Percentiles rank a stretch among this genome's conserved stretches.
Evolutionary conservation across 768 basidiomycete genomes (phyloP).

Genomic region (Roridomyces roridus): DNA sequence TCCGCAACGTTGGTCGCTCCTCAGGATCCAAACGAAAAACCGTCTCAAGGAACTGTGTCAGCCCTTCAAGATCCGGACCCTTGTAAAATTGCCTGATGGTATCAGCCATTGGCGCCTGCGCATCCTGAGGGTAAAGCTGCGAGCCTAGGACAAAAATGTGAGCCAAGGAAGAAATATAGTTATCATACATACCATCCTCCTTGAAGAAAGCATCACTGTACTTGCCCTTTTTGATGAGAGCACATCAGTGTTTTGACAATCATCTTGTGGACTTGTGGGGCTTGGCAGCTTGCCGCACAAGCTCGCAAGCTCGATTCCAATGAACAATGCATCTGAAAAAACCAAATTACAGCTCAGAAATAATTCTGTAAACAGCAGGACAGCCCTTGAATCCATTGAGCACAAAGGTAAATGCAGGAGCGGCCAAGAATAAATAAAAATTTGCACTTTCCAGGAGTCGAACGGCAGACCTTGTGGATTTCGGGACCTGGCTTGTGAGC

Average conservation of each 20-base stretch:
- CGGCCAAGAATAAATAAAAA: too few species aligned
- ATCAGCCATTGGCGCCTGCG: not conserved
- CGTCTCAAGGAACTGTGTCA: not conserved
- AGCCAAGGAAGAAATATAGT: not conserved
- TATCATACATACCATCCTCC: not conserved
- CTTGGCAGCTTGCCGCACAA: too few species aligned
- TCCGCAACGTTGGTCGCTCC: slow-evolving; percentile 6
- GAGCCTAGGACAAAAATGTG: not conserved
- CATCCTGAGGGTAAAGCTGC: not conserved
- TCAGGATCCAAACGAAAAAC: slow-evolving; percentile 10
- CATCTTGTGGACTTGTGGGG: too few species aligned
- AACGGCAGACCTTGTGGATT: too few species aligned
- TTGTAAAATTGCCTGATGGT: not conserved
- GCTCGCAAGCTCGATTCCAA: too few species aligned
- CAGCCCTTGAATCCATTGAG: too few species aligned
- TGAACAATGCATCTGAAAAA: too few species aligned
- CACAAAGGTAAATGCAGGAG: too few species aligned
- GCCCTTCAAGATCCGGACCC: not conserved
- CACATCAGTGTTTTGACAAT: too few species aligned
- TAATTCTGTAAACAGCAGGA: slow-evolving; percentile 3
- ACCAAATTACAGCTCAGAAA: too few species aligned
- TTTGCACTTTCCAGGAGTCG: too few species aligned
- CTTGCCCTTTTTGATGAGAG: slow-evolving; percentile 11
- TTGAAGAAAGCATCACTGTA: slow-evolving; percentile 10
- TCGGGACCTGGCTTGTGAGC: too few species aligned